A percentile compares a stretch with the other conserved stretches of the same genome.
These are phyloP conservation scores for Neurospora africana DNA, from an alignment of 495 filamentous ascomycete genomes.

Conservation along the genomic window DNA sequence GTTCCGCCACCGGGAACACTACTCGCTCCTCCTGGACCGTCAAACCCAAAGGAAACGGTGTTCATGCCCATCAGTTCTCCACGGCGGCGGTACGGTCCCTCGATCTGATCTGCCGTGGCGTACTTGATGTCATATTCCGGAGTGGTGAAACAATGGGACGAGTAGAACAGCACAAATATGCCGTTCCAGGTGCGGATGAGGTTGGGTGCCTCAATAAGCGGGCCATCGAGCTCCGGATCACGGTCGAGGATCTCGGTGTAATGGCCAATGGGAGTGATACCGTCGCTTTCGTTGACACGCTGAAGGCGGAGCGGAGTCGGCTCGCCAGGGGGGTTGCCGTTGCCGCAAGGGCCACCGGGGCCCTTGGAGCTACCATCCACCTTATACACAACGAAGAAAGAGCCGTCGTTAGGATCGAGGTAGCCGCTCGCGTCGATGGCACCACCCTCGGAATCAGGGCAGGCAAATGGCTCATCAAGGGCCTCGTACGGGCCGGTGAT, in stretches of 20 bases:
- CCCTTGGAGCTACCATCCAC: constrained; percentile 50
- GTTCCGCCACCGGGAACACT: constrained; percentile 18
- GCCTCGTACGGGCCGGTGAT: constrained; percentile 41
- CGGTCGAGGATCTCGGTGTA: constrained; percentile 46
- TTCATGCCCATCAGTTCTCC: constrained; percentile 22
- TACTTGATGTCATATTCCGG: constrained; percentile 44
- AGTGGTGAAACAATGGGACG: constrained; percentile 44
- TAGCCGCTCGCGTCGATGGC: constrained; percentile 49
- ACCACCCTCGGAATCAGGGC: constrained; percentile 40
- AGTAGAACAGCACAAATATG: constrained; percentile 51
- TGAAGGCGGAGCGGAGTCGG: constrained; percentile 52
- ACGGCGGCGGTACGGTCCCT: constrained; percentile 36
- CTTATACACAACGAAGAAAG: constrained; percentile 49
- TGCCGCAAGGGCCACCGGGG: constrained; percentile 46
- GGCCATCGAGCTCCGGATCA: constrained; percentile 38
- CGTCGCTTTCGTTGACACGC: constrained; percentile 37
- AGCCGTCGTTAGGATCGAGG: constrained; percentile 35
- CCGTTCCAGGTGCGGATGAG: constrained; percentile 36
- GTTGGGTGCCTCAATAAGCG: constrained; percentile 51
- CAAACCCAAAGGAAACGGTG: constrained; percentile 26
- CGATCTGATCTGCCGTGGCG: constrained; percentile 35
- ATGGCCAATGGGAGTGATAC: constrained; percentile 39
- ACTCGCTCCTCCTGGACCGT: constrained; percentile 33
- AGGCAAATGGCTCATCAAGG: constrained; percentile 34
- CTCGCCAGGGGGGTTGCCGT: constrained; percentile 35